A percentile compares a stretch with the other conserved stretches of the same genome.
Evolutionary conservation across 495 filamentous ascomycete genomes (phyloP).

Genomic region (Neurospora sp.): DNA sequence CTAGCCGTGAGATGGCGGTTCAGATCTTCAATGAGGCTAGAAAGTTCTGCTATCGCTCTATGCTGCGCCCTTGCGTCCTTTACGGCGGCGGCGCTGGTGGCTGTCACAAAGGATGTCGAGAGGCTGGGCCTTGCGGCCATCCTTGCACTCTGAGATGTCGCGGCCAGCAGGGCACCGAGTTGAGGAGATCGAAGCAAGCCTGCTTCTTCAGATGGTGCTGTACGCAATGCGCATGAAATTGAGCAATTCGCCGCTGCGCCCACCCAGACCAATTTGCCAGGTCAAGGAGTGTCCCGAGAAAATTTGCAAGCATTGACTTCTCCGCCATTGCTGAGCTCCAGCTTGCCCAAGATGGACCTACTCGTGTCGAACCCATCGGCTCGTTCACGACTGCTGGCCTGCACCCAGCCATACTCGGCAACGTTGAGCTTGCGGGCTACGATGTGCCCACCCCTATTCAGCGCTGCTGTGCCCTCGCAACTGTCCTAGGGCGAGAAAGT

Average conservation of each 20-base stretch:
- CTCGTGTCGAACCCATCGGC: constrained; percentile 41
- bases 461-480: constrained; percentile 64
- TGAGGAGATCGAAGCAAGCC: constrained; percentile 61
- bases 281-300: not conserved
- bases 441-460: constrained; percentile 74
- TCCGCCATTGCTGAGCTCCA: constrained; percentile 46
- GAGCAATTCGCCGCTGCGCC: not conserved
- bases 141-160: constrained; percentile 30
- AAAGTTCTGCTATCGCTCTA: not conserved
- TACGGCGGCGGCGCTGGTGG: constrained; percentile 49
- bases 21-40: constrained; percentile 62
- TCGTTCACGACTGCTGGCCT: constrained; percentile 69
- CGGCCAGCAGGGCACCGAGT: constrained; percentile 55
- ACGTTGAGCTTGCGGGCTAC: constrained; percentile 57
- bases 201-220: constrained; percentile 44
- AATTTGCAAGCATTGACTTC: constrained; percentile 28
- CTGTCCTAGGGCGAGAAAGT: not conserved
- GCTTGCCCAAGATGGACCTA: constrained; percentile 48
- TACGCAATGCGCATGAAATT: not conserved
- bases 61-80: constrained; percentile 60
- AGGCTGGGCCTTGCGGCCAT: constrained; percentile 31
- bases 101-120: constrained; percentile 42
- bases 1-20: constrained; percentile 77
- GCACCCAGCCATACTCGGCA: constrained; percentile 72
- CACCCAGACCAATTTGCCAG: not conserved